Conservation (phyloP, 805 yeast species). For the Ogataea trehalophila region DNA sequence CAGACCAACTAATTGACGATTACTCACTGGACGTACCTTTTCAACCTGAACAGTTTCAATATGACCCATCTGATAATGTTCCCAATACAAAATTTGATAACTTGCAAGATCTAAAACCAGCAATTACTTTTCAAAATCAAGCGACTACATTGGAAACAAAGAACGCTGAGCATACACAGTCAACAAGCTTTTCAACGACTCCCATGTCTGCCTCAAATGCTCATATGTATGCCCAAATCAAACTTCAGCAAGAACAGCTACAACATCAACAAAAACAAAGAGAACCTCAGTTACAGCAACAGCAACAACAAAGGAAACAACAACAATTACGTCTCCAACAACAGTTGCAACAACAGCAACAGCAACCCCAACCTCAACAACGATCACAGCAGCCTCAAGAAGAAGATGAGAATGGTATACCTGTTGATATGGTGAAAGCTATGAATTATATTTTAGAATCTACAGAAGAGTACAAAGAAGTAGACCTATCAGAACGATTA, state of each 20-base stretch:
- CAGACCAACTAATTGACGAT: too few relatives aligned
- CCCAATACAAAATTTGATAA: too few relatives aligned
- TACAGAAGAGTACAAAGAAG: conserved; percentile 17
- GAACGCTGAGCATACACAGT: too few relatives aligned
- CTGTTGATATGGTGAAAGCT: conserved; percentile 24
- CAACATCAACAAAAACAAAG: background rate
- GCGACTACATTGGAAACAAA: too few relatives aligned
- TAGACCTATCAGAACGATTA: conserved; percentile 19
- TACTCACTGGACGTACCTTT: too few relatives aligned
- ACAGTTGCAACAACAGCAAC: conserved; percentile 4
- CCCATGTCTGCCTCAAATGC: too few relatives aligned
- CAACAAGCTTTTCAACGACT: too few relatives aligned
- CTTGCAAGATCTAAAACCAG: too few relatives aligned
- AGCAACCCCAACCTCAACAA: background rate
- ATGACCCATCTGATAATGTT: too few relatives aligned
- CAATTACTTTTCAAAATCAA: too few relatives aligned
- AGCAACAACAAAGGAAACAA: conserved; percentile 34
- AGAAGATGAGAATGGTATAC: conserved; percentile 14
- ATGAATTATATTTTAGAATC: conserved; percentile 21
- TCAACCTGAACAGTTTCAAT: too few relatives aligned
- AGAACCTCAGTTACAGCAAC: conserved; percentile 28
- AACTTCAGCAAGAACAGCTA: background rate
- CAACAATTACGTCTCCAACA: conserved; percentile 15
- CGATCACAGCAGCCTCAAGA: background rate
- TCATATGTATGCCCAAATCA: background rate